Conservation (phyloP, 805 yeast genomes). For the Zygoascus bituminiphila region DNA sequence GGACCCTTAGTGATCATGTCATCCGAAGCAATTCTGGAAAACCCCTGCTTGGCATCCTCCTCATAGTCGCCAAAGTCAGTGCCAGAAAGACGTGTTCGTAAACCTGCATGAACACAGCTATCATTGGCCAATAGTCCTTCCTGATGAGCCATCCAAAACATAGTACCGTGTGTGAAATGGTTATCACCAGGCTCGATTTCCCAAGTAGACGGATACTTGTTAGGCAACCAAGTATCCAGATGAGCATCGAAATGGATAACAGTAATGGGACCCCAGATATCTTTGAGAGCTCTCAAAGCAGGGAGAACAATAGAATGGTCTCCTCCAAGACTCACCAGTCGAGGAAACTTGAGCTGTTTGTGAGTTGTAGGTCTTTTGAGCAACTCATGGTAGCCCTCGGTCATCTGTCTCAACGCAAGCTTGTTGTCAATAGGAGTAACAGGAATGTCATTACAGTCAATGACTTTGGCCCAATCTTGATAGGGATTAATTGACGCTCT, state of each 20-base stretch:
- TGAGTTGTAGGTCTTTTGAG: slow-evolving; percentile 28
- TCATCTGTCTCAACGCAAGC: slow-evolving; percentile 56
- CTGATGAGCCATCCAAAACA: slow-evolving; percentile 71
- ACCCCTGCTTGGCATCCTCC: slow-evolving; percentile 64
- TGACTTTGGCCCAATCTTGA: slow-evolving; percentile 41
- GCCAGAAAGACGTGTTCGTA: slow-evolving; percentile 66
- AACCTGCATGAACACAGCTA: slow-evolving; percentile 64
- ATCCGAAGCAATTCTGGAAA: slow-evolving; percentile 59
- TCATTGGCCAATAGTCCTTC: slow-evolving; percentile 54
- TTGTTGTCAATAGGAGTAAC: slow-evolving; percentile 61
- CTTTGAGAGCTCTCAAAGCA: slow-evolving; percentile 54
- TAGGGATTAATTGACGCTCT: slow-evolving; percentile 58
- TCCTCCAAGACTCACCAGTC: slow-evolving; percentile 69
- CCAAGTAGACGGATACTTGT: slow-evolving; percentile 71
- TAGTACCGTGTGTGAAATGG: slow-evolving; percentile 73
- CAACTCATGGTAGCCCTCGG: slow-evolving; percentile 49
- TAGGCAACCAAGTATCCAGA: slow-evolving; percentile 78
- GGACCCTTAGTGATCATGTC: slow-evolving; percentile 65
- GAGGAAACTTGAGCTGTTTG: slow-evolving; percentile 38
- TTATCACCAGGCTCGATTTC: slow-evolving; percentile 50
- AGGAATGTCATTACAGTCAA: slow-evolving; percentile 66
- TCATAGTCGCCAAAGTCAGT: slow-evolving; percentile 49
- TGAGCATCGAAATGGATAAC: slow-evolving; percentile 82
- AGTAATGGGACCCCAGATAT: slow-evolving; percentile 57
- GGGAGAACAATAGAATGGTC: slow-evolving; percentile 75